phyloP scores from a whole-genome alignment of 148 eudicot species.

The Camellia sinensis region DNA sequence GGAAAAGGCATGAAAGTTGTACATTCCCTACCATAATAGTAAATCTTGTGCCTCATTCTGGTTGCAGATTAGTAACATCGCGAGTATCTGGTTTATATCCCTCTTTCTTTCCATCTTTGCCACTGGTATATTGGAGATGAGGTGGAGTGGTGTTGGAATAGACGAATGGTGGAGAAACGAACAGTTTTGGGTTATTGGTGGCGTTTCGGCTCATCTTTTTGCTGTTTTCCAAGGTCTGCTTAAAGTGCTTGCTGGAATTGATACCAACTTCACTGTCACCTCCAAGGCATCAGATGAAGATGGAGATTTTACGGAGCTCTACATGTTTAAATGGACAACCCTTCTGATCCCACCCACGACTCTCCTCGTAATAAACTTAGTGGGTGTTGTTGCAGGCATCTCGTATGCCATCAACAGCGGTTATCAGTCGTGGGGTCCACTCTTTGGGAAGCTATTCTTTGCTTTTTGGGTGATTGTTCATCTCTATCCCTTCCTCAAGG shows the following conservation, averaged over 20 bases:
- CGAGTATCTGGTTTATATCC: conserved; percentile 69
- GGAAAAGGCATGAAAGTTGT: too few species aligned
- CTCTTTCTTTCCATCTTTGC: conserved; percentile 71
- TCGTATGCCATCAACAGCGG: conserved; percentile 75
- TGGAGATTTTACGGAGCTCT: conserved; percentile 72
- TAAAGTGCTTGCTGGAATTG: conserved; percentile 71
- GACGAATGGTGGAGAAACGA: conserved; percentile 90
- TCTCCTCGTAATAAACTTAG: conserved; percentile 65
- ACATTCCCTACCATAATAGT: neutral
- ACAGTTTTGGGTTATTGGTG: conserved; percentile 89
- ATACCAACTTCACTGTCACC: conserved; percentile 80
- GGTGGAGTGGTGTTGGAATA: conserved; percentile 81
- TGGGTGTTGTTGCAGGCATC: conserved; percentile 72
- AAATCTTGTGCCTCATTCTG: neutral
- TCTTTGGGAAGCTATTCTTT: conserved; percentile 76
- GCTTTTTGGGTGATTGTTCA: conserved; percentile 79
- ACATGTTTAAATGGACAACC: conserved; percentile 80
- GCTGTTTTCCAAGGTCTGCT: conserved; percentile 78
- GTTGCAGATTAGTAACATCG: conserved; percentile 64
- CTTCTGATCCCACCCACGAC: conserved; percentile 80
- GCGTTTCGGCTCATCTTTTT: conserved; percentile 69
- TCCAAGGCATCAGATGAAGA: conserved; percentile 74
- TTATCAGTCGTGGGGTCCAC: conserved; percentile 80
- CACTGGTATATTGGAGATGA: conserved; percentile 70
- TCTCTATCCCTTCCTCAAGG: conserved; percentile 78